A percentile compares a stretch with the other conserved stretches of the same genome.
phyloP scores from a whole-genome alignment of 2,329 filamentous ascomycete species.

The Plectosphaerella plurivora region DNA sequence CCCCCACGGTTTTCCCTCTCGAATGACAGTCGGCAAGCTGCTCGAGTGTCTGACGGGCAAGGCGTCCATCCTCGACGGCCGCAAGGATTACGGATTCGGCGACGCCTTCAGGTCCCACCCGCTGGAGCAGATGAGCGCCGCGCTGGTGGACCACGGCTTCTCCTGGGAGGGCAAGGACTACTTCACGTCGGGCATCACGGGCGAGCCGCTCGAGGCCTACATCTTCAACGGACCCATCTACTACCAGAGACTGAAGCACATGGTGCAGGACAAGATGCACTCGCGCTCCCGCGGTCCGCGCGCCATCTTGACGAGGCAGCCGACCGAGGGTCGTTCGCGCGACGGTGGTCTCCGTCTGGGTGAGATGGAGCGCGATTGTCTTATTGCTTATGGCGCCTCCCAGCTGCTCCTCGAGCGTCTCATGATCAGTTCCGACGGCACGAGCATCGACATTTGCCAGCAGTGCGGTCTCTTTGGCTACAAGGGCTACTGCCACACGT shows the following conservation, averaged over 20 bases:
- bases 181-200: constrained; percentile 91
- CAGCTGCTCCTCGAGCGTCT: constrained; percentile 88
- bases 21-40: constrained; percentile 99
- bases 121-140: constrained; percentile 83
- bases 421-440: constrained; percentile 91
- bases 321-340: constrained; percentile 89
- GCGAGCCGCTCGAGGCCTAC: constrained; percentile 89
- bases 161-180: constrained; percentile 97
- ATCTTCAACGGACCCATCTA: constrained; percentile 99
- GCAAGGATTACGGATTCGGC: constrained; percentile 77
- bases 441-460: constrained; percentile 91
- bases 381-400: constrained; percentile 94
- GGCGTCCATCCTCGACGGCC: constrained; percentile 80
- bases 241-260: constrained; percentile 99
- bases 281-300: constrained; percentile 84
- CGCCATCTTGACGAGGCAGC: constrained; percentile 89
- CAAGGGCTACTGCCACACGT: constrained; percentile 90
- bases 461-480: constrained; percentile 93
- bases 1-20: constrained; percentile 97
- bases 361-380: constrained; percentile 98
- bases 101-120: constrained; percentile 80
- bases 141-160: constrained; percentile 84
- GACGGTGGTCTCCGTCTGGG: constrained; percentile 90
- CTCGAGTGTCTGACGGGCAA: constrained; percentile 93
- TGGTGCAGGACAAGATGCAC: constrained; percentile 99